Evolutionary conservation across 345 rosid genomes (phyloP), one percentile per base, ranked within the genome.

Genomic region (Euphorbia peplus): DNA sequence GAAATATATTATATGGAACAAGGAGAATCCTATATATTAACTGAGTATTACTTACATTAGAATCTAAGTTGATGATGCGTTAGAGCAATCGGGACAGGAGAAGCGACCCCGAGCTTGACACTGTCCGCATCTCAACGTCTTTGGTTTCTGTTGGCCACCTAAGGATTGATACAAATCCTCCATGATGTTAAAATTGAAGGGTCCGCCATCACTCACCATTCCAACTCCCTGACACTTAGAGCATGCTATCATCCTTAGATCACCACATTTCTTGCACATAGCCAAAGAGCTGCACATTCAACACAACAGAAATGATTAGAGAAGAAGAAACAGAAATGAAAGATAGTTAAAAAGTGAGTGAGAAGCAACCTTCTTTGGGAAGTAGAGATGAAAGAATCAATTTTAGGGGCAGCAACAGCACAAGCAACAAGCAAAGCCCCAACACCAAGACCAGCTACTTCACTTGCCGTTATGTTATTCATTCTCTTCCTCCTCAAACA

Each of bases 301-400:
- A 73, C 54, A 59, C 16, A 63, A 61, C 8, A 11, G 3, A 61
- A 21, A 1, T 39, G 3, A 18, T 7, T 39, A 60, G 15, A 29
- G 8, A 48, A 24, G 42, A 42, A 37, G 51, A 55, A 67, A 55
- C 0, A 25, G 46, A 9, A 56, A 29, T 16, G 5, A n/a, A 14
- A 0, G 15, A n/a, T 41, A 54, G 53, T 5, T 8, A 63, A 37
- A n/a, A 22, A 14, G 29, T 22, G 58, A 5, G 11, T 58, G n/a
- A n/a, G n/a, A n/a, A n/a, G n/a, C n/a, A n/a, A 90, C 91, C 90
- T 90, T 75, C 91, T 82, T 41, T 88, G 96, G 48, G 93, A 83
- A 81, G 87, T 68, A 65, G 96, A 87, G 11, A 90, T 85, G 70
- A 88, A 83, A 71, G 91, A 76, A 44, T 90, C 96, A 48, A 88